Conservation (phyloP, 2,329 filamentous ascomycete species). For the Colletotrichum horii region DNA sequence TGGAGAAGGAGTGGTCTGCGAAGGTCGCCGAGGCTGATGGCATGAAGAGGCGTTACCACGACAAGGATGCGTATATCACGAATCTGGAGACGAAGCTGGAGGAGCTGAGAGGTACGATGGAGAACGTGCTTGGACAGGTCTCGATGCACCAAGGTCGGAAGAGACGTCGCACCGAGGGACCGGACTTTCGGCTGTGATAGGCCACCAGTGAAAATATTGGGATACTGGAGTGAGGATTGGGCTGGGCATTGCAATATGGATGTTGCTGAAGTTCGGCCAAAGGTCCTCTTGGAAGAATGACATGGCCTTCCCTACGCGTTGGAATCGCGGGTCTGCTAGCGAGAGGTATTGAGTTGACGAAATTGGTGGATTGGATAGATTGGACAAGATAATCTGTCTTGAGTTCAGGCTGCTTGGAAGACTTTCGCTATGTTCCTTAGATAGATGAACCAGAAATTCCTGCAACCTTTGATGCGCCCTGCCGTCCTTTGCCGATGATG, state of each 20-base stretch:
- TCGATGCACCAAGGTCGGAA: background rate
- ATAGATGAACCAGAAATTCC: background rate
- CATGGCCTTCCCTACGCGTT: fast-evolving
- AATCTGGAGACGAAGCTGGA: background rate
- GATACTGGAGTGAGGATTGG: background rate
- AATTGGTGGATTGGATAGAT: background rate
- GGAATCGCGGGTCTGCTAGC: background rate
- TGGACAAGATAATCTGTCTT: background rate
- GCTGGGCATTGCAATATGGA: too few relatives aligned
- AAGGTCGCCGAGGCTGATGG: background rate
- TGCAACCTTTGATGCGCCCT: fast-evolving
- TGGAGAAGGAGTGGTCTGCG: background rate
- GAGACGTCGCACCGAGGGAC: background rate
- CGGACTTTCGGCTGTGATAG: background rate
- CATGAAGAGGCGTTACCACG: background rate
- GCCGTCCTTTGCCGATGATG: background rate
- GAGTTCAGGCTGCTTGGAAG: background rate
- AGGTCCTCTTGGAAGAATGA: background rate
- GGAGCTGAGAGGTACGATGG: background rate
- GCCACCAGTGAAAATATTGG: background rate
- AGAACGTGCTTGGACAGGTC: background rate
- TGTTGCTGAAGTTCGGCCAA: background rate
- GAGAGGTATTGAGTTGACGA: background rate
- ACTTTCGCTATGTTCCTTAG: background rate
- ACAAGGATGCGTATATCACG: background rate